Evolutionary conservation across 805 yeast species (phyloP).

Genomic region (Candida khao-thaluensis): DNA sequence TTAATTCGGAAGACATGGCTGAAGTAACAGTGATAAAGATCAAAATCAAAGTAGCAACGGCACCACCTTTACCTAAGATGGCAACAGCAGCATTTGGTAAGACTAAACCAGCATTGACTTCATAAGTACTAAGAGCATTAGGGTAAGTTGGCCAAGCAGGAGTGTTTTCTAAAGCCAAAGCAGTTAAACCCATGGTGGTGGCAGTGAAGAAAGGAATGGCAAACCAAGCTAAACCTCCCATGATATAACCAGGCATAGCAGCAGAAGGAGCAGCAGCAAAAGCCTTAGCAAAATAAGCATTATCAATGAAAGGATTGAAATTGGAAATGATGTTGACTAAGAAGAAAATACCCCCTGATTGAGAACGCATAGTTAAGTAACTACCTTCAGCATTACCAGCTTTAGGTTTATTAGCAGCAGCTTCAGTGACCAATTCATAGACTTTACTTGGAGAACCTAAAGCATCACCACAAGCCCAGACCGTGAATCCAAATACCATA

Average conservation of each 20-base stretch:
- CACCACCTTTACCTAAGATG: conserved; percentile 83
- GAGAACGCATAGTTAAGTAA: conserved; percentile 82
- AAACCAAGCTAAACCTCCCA: conserved; percentile 90
- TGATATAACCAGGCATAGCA: conserved; percentile 81
- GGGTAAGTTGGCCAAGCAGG: conserved; percentile 84
- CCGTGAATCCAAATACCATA: conserved; percentile 75
- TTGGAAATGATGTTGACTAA: conserved; percentile 86
- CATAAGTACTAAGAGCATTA: conserved; percentile 57
- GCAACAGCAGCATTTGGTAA: conserved; percentile 80
- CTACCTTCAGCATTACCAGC: conserved; percentile 83
- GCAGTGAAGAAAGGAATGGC: conserved; percentile 84
- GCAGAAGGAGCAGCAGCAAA: conserved; percentile 82
- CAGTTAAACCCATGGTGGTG: conserved; percentile 85
- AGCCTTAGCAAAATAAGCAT: conserved; percentile 88
- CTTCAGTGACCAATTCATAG: conserved; percentile 67
- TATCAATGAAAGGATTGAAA: conserved; percentile 84
- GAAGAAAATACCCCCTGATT: conserved; percentile 84
- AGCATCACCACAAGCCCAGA: conserved; percentile 64
- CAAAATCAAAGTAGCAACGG: conserved; percentile 74
- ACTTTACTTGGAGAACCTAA: conserved; percentile 83
- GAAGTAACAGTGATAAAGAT: conserved; percentile 92
- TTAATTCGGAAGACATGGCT: conserved; percentile 88
- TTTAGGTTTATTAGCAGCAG: conserved; percentile 63
- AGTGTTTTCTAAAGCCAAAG: conserved; percentile 65
- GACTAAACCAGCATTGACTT: conserved; percentile 79